These are phyloP conservation scores for Neurospora hispaniola DNA, from an alignment of 495 filamentous ascomycete species.

Conservation along the genomic window DNA sequence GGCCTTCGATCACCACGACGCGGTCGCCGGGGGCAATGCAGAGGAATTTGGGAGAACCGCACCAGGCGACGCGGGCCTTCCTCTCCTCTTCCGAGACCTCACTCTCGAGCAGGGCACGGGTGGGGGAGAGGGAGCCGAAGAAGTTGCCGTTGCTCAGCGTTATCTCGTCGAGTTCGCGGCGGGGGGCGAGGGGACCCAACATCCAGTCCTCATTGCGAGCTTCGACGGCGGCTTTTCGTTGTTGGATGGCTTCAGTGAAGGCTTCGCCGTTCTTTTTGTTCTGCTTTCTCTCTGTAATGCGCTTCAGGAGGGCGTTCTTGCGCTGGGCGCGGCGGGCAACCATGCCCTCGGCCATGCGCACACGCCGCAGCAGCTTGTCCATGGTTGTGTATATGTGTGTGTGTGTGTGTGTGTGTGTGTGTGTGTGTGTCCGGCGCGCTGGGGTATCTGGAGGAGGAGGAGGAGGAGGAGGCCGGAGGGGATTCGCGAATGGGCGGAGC, in stretches of 20 bases:
- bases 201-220: slow-evolving; percentile 56
- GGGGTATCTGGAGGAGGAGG: neutral
- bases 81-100: slow-evolving; percentile 11
- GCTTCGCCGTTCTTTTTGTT: slow-evolving; percentile 7
- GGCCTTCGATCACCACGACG: slow-evolving; percentile 65
- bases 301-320: slow-evolving; percentile 18
- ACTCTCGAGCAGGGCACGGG: slow-evolving; percentile 17
- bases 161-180: slow-evolving; percentile 49
- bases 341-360: slow-evolving; percentile 55
- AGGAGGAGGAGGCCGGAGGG: neutral
- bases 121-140: slow-evolving; percentile 17
- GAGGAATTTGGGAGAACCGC: slow-evolving; percentile 44
- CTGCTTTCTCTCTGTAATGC: slow-evolving; percentile 25
- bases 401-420: slow-evolving; percentile 10
- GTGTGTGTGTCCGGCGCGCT: slow-evolving; percentile 4
- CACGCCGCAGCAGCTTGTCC: slow-evolving; percentile 66
- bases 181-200: slow-evolving; percentile 64
- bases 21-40: slow-evolving; percentile 62
- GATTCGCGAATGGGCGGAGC: neutral
- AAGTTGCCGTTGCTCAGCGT: slow-evolving; percentile 15
- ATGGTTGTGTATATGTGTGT: slow-evolving; percentile 34
- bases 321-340: slow-evolving; percentile 38
- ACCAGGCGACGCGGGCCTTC: slow-evolving; percentile 30
- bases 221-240: slow-evolving; percentile 21
- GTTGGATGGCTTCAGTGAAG: slow-evolving; percentile 2